Evolutionary conservation across 352 stramenopile species (phyloP).

Genomic region (Nothophytophthora sp.): DNA sequence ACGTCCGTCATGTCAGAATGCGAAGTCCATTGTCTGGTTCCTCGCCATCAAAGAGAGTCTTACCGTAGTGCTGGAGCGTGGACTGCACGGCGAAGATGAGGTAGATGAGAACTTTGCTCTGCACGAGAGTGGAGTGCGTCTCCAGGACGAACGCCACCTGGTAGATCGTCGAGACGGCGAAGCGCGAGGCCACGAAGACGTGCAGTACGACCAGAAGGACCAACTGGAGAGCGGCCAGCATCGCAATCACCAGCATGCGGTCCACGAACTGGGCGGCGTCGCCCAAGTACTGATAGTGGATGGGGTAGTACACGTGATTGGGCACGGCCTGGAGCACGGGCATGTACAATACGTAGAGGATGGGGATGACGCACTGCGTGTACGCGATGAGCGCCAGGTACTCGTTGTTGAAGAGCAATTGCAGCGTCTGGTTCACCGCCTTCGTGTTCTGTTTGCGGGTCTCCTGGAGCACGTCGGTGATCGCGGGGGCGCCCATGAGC

Average conservation of each 20-base stretch:
- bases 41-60: too few species aligned
- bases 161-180: constrained; percentile 31
- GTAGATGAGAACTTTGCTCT: constrained; percentile 40
- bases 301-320: constrained; percentile 31
- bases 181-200: constrained; percentile 23
- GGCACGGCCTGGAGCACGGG: constrained; percentile 17
- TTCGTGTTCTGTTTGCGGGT: constrained; percentile 27
- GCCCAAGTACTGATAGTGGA: constrained; percentile 21
- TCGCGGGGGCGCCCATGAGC: constrained; percentile 6
- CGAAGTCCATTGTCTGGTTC: too few species aligned
- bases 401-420: constrained; percentile 42
- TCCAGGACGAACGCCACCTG: constrained; percentile 60
- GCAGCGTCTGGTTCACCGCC: constrained; percentile 31
- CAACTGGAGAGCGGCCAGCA: constrained; percentile 18
- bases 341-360: constrained; percentile 35
- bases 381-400: constrained; percentile 35
- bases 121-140: constrained; percentile 28
- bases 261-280: constrained; percentile 9
- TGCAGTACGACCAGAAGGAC: constrained; percentile 13
- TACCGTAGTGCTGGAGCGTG: constrained; percentile 26
- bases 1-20: too few species aligned
- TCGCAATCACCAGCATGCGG: constrained; percentile 19
- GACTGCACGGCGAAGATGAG: constrained; percentile 27
- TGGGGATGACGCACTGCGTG: constrained; percentile 31
- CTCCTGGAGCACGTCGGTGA: constrained; percentile 12